A percentile compares a stretch with the other conserved stretches of the same genome.
phyloP scores from a whole-genome alignment of 2,329 filamentous ascomycete genomes.

The Diaporthe nobilis region DNA sequence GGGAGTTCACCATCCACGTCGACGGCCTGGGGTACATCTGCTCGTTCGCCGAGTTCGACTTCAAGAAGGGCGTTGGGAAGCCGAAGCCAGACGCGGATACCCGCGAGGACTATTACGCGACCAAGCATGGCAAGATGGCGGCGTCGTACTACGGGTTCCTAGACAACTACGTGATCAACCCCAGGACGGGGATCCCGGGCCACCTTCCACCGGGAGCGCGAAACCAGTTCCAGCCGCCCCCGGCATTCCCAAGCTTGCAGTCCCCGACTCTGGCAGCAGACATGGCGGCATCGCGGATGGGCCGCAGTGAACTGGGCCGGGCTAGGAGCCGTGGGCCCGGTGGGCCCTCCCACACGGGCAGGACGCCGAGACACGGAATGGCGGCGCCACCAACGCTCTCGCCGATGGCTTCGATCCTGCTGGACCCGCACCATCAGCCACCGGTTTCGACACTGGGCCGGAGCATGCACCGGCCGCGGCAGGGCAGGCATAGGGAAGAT shows the following conservation, averaged over 20 bases:
- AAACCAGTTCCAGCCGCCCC: conserved; percentile 80
- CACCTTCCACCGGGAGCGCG: conserved; percentile 69
- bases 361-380: conserved; percentile 61
- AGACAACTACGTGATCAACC: conserved; percentile 88
- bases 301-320: conserved; percentile 57
- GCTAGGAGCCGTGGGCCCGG: conserved; percentile 57
- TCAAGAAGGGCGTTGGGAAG: conserved; percentile 81
- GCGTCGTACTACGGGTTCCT: conserved; percentile 96
- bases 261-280: conserved; percentile 72
- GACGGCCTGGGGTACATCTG: conserved; percentile 97
- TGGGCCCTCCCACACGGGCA: conserved; percentile 51
- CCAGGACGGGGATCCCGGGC: conserved; percentile 75
- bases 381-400: conserved; percentile 66
- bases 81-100: conserved; percentile 69
- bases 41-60: conserved; percentile 97
- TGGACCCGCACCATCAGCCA: conserved; percentile 84
- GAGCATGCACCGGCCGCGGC: conserved; percentile 62
- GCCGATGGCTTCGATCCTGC: conserved; percentile 79
- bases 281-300: conserved; percentile 65
- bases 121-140: conserved; percentile 98
- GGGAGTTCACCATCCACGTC: conserved; percentile 97
- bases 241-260: conserved; percentile 79
- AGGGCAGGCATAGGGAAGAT: conserved; percentile 58
- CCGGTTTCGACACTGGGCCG: conserved; percentile 62
- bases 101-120: conserved; percentile 92